These are phyloP conservation scores for Scleroderma bovista DNA, from an alignment of 768 basidiomycete genomes.

Conservation along the genomic window DNA sequence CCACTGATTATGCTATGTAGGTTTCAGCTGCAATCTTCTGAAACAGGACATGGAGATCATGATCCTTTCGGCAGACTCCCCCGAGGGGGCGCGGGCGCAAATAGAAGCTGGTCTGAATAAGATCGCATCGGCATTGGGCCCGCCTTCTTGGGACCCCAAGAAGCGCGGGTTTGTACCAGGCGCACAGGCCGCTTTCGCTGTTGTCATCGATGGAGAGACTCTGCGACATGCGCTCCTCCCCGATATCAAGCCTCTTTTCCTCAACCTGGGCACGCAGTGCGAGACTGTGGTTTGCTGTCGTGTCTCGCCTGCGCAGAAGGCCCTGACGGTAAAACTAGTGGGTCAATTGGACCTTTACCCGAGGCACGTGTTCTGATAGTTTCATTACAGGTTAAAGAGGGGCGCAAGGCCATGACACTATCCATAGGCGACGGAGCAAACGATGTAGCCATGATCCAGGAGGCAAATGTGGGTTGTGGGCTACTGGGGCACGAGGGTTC, in stretches of 20 bases:
- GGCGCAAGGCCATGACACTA: constrained; percentile 91
- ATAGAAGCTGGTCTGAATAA: constrained; percentile 93
- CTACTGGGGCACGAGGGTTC: constrained; percentile 92
- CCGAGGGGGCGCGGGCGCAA: constrained; percentile 71
- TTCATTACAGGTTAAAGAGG: constrained; percentile 77
- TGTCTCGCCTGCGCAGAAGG: constrained; percentile 96
- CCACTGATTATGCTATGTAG: constrained; percentile 17
- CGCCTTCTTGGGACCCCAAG: constrained; percentile 54
- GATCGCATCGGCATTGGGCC: constrained; percentile 81
- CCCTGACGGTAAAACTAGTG: constrained; percentile 90
- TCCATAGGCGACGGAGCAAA: constrained; percentile 98
- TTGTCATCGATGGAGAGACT: constrained; percentile 96
- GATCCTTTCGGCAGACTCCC: constrained; percentile 85
- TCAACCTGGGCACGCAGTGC: constrained; percentile 92
- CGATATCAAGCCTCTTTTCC: constrained; percentile 78
- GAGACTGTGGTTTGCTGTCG: constrained; percentile 98
- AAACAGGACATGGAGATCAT: constrained; percentile 95
- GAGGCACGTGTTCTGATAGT: constrained; percentile 3
- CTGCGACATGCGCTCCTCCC: constrained; percentile 73
- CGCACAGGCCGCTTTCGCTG: constrained; percentile 75
- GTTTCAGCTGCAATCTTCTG: constrained; percentile 91
- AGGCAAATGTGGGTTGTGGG: constrained; percentile 97
- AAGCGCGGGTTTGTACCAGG: constrained; percentile 64
- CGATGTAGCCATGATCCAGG: constrained; percentile 99
- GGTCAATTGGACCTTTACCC: constrained; percentile 18